Evolutionary conservation across 768 basidiomycete genomes (phyloP).

Genomic region (Boletales sp.): DNA sequence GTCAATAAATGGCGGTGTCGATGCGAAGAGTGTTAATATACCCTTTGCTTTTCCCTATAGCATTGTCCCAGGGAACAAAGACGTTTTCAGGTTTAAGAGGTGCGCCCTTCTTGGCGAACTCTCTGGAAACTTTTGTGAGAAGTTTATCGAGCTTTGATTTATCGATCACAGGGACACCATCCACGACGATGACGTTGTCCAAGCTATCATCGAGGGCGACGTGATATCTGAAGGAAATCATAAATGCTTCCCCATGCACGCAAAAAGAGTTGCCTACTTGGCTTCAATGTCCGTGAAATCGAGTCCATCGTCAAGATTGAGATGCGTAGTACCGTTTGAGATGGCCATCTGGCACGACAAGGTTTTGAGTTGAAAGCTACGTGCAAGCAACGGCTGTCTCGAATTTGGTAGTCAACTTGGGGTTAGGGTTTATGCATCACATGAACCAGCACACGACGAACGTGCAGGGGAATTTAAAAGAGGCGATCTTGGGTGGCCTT

Average conservation of each 20-base stretch:
- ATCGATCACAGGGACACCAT: conserved; percentile 90
- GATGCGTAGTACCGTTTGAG: conserved; percentile 30
- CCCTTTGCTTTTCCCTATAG: conserved; percentile 89
- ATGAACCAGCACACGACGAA: conserved; percentile 4
- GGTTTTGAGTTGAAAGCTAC: conserved; percentile 1
- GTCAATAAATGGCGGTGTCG: background rate
- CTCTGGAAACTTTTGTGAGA: conserved; percentile 74
- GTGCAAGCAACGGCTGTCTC: no score
- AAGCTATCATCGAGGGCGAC: conserved; percentile 82
- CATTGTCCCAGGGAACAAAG: conserved; percentile 84
- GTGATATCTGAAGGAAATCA: conserved; percentile 60
- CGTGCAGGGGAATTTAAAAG: conserved; percentile 1
- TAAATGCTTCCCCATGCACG: conserved; percentile 3
- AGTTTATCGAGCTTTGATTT: conserved; percentile 81
- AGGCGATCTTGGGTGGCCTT: background rate
- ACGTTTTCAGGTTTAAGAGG: conserved; percentile 75
- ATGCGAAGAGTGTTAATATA: conserved; percentile 33
- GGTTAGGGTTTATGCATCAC: background rate
- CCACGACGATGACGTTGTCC: conserved; percentile 90
- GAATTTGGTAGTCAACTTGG: background rate
- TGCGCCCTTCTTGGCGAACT: conserved; percentile 79
- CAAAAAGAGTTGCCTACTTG: conserved; percentile 49
- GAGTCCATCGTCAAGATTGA: conserved; percentile 57
- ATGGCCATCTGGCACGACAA: conserved; percentile 43
- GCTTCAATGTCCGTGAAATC: conserved; percentile 88